Evolutionary conservation across 192 early-diverging fungal species (phyloP).

Genomic region (Backusella tarrabulga): DNA sequence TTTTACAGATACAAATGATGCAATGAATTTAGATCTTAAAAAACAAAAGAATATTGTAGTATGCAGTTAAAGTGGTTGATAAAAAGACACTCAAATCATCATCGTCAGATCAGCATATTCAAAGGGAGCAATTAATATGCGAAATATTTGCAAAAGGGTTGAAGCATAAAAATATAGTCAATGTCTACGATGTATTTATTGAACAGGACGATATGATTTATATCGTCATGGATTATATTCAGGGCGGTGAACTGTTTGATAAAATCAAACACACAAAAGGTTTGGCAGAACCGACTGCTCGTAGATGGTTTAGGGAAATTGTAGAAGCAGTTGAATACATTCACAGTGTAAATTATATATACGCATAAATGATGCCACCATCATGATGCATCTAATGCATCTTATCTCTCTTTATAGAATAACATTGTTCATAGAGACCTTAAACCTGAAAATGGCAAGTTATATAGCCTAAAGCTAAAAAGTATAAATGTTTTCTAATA

Average conservation of each 20-base stretch:
- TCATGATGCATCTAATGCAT: not conserved
- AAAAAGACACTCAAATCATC: slow-evolving; percentile 50
- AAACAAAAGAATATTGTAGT: slow-evolving; percentile 31
- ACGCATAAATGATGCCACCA: not conserved
- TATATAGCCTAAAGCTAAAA: not conserved
- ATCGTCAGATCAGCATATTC: slow-evolving; percentile 50
- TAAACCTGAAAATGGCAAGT: slow-evolving; percentile 71
- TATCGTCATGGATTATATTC: slow-evolving; percentile 58
- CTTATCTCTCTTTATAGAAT: not conserved
- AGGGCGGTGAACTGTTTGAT: slow-evolving; percentile 60
- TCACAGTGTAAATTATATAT: slow-evolving; percentile 40
- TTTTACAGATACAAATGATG: not conserved
- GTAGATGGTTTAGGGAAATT: slow-evolving; percentile 51
- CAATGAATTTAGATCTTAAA: not conserved
- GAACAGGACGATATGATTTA: slow-evolving; percentile 51
- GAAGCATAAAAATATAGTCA: slow-evolving; percentile 53
- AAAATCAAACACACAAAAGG: slow-evolving; percentile 48
- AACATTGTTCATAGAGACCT: slow-evolving; percentile 76
- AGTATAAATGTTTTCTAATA: not conserved
- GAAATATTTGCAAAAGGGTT: slow-evolving; percentile 33
- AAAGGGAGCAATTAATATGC: slow-evolving; percentile 48
- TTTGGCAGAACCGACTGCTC: slow-evolving; percentile 45
- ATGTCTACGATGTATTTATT: slow-evolving; percentile 48
- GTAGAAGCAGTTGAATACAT: slow-evolving; percentile 53
- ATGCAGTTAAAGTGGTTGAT: slow-evolving; percentile 62